These are phyloP conservation scores for Mediolabrus comicus DNA, from an alignment of 108 stramenopile species.

Conservation along the genomic window DNA sequence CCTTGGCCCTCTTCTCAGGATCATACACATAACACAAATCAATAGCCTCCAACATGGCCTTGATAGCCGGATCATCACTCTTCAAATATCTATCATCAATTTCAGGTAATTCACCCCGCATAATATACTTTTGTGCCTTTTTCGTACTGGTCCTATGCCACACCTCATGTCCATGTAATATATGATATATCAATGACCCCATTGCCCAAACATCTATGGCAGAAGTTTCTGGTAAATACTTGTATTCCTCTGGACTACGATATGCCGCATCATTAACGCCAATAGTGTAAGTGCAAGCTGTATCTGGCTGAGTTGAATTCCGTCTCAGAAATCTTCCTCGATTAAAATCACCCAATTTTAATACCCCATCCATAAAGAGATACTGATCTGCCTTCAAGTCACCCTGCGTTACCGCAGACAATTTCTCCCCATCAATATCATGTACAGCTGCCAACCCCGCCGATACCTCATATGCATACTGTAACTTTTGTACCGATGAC, in stretches of 20 bases:
- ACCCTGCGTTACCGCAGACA: conserved; percentile 41
- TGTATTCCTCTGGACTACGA: conserved; percentile 46
- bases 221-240: conserved; percentile 31
- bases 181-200: conserved; percentile 35
- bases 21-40: conserved; percentile 40
- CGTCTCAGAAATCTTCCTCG: conserved; percentile 30
- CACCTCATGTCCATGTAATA: conserved; percentile 24
- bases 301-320: conserved; percentile 20
- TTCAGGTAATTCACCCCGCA: conserved; percentile 28
- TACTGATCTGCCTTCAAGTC: conserved; percentile 43
- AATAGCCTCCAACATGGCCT: conserved; percentile 21
- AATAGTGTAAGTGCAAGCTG: conserved; percentile 40
- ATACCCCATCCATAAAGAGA: conserved; percentile 20
- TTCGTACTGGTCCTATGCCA: conserved; percentile 14
- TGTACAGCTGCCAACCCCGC: conserved; percentile 36
- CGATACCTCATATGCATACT: conserved; percentile 28
- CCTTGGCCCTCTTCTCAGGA: conserved; percentile 19
- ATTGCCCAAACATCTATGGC: conserved; percentile 48
- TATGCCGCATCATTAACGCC: conserved; percentile 40
- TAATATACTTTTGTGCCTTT: conserved; percentile 16
- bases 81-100: conserved; percentile 13
- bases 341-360: conserved; percentile 46
- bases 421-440: conserved; percentile 40
- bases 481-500: conserved; percentile 6
- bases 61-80: conserved; percentile 29